A percentile compares a stretch with the other conserved stretches of the same genome.
Evolutionary conservation across 148 eudicot species (phyloP).

Genomic region (Fallopia convolvulus): DNA sequence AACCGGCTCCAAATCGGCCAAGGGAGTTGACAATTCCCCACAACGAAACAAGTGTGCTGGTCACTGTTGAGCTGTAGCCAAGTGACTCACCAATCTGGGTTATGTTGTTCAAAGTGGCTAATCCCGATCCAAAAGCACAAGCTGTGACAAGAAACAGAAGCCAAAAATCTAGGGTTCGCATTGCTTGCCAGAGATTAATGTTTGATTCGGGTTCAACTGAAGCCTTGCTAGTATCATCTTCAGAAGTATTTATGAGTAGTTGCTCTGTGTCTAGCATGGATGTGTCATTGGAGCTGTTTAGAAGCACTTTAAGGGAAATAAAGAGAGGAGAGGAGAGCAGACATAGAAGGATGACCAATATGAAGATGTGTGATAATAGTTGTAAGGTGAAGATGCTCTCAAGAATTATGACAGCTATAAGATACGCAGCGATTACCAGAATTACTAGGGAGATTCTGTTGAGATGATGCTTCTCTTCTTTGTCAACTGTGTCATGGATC

Average conservation of each 20-base stretch:
- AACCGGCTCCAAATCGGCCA: conserved; percentile 81
- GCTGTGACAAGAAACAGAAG: conserved; percentile 44
- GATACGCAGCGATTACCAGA: conserved; percentile 46
- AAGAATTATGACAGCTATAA: conserved; percentile 41
- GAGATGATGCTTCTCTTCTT: conserved; percentile 43
- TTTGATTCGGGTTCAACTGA: conserved; percentile 21
- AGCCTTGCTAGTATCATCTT: not conserved
- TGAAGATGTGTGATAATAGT: conserved; percentile 25
- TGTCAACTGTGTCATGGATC: conserved; percentile 28
- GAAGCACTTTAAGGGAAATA: conserved; percentile 36
- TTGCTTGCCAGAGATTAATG: conserved; percentile 50
- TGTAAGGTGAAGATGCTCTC: conserved; percentile 31
- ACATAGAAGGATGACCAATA: conserved; percentile 30
- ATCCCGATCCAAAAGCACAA: conserved; percentile 65
- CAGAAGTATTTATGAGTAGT: not conserved
- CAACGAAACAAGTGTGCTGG: conserved; percentile 57
- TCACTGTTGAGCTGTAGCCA: conserved; percentile 42
- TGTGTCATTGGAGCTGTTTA: conserved; percentile 14
- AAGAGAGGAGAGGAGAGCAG: conserved; percentile 43
- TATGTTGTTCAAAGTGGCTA: conserved; percentile 63
- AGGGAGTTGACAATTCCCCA: conserved; percentile 82
- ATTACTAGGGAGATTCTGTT: conserved; percentile 45
- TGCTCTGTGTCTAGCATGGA: conserved; percentile 10
- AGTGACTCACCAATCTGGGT: conserved; percentile 71
- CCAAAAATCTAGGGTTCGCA: conserved; percentile 56